Percentiles rank a stretch among this genome's conserved stretches.
Conservation (phyloP, 139 green algal genomes). For the Coelastrella sp. region DNA sequence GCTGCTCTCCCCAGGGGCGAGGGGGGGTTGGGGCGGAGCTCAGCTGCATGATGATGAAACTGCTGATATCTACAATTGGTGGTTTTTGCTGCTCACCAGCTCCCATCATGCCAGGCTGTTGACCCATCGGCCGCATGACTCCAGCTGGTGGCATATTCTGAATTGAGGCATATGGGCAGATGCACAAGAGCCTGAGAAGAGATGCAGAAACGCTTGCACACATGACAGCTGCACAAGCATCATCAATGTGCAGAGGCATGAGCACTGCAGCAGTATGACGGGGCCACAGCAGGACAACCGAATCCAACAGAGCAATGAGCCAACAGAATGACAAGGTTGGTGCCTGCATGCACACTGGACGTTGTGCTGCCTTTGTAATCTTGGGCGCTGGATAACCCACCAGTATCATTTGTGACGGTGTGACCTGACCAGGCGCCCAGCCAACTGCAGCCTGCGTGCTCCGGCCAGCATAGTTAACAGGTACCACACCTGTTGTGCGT, state of each 20-base stretch:
- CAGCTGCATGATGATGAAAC: too few relatives aligned
- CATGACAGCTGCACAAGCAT: too few relatives aligned
- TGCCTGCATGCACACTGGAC: background rate
- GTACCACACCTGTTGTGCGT: constrained; percentile 38
- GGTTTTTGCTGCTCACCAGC: background rate
- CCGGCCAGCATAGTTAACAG: constrained; percentile 26
- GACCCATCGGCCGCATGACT: constrained; percentile 31
- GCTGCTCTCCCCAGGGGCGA: background rate
- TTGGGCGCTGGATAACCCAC: background rate
- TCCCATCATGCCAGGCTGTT: constrained; percentile 37
- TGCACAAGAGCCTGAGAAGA: too few relatives aligned
- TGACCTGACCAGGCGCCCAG: constrained; percentile 40
- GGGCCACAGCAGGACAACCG: too few relatives aligned
- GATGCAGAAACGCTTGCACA: too few relatives aligned
- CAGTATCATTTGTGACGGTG: constrained; percentile 45
- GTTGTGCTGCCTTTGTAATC: background rate
- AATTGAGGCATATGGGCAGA: too few relatives aligned
- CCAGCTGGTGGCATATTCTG: constrained; percentile 41
- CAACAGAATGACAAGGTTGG: too few relatives aligned
- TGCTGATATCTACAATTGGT: background rate
- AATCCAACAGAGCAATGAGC: too few relatives aligned
- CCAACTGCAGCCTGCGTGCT: constrained; percentile 35
- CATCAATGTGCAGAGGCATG: too few relatives aligned
- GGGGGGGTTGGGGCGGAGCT: too few relatives aligned
- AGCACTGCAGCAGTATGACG: too few relatives aligned